phyloP scores from a whole-genome alignment of 345 rosid species.

The Abelmoschus esculentus region DNA sequence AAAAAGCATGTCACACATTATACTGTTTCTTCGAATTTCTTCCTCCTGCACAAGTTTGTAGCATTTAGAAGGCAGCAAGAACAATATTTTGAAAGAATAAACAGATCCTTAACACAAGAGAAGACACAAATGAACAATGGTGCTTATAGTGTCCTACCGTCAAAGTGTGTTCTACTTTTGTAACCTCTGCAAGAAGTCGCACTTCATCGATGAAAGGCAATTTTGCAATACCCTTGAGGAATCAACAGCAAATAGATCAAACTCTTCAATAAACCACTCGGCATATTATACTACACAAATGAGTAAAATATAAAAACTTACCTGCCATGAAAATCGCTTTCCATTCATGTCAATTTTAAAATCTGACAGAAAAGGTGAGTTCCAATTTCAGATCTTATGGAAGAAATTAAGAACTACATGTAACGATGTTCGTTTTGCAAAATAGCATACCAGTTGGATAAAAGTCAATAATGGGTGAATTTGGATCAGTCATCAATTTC shows the following conservation, averaged over 20 bases:
- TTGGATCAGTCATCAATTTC: conserved; percentile 76
- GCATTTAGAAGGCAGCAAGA: background rate
- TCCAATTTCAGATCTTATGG: background rate
- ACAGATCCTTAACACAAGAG: background rate
- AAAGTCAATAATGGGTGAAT: conserved; percentile 80
- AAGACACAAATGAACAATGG: background rate
- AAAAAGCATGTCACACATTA: conserved; percentile 71
- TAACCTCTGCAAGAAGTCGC: conserved; percentile 74
- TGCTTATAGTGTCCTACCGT: conserved; percentile 6
- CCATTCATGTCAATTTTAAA: conserved; percentile 94
- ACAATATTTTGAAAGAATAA: background rate
- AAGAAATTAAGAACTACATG: background rate
- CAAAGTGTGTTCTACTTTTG: conserved; percentile 50
- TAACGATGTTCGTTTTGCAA: background rate
- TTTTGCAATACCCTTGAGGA: conserved; percentile 58
- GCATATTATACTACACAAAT: background rate
- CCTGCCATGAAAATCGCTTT: conserved; percentile 89
- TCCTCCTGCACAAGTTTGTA: conserved; percentile 42
- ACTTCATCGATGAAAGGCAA: conserved; percentile 86
- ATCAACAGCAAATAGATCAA: conserved; percentile 1
- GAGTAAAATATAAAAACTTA: background rate
- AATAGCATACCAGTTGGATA: conserved; percentile 43
- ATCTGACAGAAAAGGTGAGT: conserved; percentile 15
- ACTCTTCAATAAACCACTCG: background rate
- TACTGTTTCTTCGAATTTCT: conserved; percentile 76